Evolutionary conservation across 805 yeast genomes (phyloP), one percentile per base, ranked within the genome.

Genomic region (Metschnikowia aberdeeniae): DNA sequence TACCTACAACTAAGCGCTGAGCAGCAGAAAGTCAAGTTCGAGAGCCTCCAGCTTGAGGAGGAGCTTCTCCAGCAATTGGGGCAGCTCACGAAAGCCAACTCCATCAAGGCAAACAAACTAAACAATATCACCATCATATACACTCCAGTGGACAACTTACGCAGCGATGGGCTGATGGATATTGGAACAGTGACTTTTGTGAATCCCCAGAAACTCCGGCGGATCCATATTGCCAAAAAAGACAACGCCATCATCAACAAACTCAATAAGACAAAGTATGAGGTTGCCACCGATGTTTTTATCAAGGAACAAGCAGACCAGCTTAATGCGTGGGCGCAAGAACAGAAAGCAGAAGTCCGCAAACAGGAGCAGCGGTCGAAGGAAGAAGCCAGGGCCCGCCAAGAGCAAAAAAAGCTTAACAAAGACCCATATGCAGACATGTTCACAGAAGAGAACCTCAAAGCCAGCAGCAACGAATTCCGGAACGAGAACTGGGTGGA

Each of bases 171-270:
- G 11, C 77, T 77, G 27, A 86, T 85, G 93, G 88, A 78, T 39
- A 78, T 77, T 5, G 95, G 95, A 4, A 87, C 88, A 40, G 95
- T 86, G 6, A 78, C 86, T 1, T 86, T 85, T 62, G 77, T 82
- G 46, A 80, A 82, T 47, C 73, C 71, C 2, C 78, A 75, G 49
- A 64, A 67, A 42, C 81, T 84, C 20, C 76, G 69, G 49, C 74
- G 78, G 50, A 63, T 78, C 27, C 73, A 70, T 49, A 75, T 87
- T 28, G 75, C 72, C 41, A 72, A 73, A 32, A 73, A 81, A 51
- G 82, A 82, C 36, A 84, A 81, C 56, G 64, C 77, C 5, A 68
- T 82, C 2, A 60, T 86, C 32, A 85, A 84, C 54, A 70, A 81
- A 50, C 64, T 86, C 47, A 78, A 76, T 56, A 84, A 82, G 62